Percentiles rank a stretch among this genome's conserved stretches.
Conservation (phyloP, 768 basidiomycete genomes). For the Lactarius tabidus region DNA sequence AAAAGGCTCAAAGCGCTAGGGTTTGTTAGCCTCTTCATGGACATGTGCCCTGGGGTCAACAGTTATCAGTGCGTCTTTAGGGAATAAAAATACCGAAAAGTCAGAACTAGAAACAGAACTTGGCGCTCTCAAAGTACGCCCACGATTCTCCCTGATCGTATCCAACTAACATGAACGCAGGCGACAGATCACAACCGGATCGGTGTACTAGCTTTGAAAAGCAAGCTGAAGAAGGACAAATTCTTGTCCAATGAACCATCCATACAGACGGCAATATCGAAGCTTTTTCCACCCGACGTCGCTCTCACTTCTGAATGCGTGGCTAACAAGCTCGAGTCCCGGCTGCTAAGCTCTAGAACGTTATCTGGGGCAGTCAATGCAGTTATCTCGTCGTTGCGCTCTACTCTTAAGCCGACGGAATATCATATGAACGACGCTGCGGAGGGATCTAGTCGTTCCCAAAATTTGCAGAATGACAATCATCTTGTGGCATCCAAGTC, state of each 20-base stretch:
- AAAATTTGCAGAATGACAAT: not conserved
- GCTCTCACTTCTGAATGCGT: conserved; percentile 38
- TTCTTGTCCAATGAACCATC: conserved; percentile 44
- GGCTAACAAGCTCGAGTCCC: conserved; percentile 59
- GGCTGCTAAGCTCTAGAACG: conserved; percentile 73
- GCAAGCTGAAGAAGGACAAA: conserved; percentile 73
- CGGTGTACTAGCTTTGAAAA: conserved; percentile 59
- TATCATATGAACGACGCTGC: not conserved
- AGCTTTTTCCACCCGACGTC: conserved; percentile 27
- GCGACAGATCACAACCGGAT: conserved; percentile 53
- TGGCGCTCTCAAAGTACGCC: conserved; percentile 57
- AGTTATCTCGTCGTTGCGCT: conserved; percentile 48
- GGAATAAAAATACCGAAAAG: conserved; percentile 38
- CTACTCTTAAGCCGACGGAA: conserved; percentile 36
- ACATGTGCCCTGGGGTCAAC: not conserved
- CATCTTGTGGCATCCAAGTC: not conserved
- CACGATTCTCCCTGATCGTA: not conserved
- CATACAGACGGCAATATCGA: conserved; percentile 32
- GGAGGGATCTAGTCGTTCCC: not conserved
- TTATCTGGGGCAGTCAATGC: conserved; percentile 55
- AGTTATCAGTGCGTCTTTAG: conserved; percentile 34
- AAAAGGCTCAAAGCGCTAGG: conserved; percentile 72
- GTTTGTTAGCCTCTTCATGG: conserved; percentile 38
- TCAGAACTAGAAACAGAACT: conserved; percentile 57
- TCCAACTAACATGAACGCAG: conserved; percentile 36